These are phyloP conservation scores for Panaeolus papilionaceus DNA, from an alignment of 768 basidiomycete genomes.

Conservation along the genomic window DNA sequence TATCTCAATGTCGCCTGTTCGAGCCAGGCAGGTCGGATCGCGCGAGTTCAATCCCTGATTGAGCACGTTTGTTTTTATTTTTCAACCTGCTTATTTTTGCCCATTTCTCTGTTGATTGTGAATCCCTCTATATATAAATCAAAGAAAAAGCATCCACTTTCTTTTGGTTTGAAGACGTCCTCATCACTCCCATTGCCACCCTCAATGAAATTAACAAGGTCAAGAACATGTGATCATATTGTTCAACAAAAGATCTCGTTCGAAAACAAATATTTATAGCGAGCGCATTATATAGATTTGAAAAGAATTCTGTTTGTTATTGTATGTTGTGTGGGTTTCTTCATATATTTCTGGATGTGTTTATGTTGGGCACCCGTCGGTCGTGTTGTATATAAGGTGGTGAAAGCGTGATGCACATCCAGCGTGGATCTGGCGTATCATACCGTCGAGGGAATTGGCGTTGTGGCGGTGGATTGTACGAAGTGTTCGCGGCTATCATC, in stretches of 20 bases:
- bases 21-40: slow-evolving; percentile 63
- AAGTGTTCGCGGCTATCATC: background rate
- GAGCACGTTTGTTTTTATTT: background rate
- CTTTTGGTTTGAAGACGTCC: background rate
- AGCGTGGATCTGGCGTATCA: background rate
- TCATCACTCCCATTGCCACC: too few species aligned
- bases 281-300: background rate
- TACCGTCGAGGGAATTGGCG: background rate
- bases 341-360: background rate
- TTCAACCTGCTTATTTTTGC: background rate
- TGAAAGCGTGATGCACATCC: background rate
- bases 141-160: background rate
- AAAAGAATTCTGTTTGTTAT: slow-evolving; percentile 5
- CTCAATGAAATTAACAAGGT: background rate
- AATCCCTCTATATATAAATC: too few species aligned
- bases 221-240: background rate
- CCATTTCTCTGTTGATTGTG: background rate
- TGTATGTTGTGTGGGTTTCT: slow-evolving; percentile 10
- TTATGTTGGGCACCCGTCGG: background rate
- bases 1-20: slow-evolving; percentile 56
- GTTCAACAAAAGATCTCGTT: background rate
- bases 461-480: background rate
- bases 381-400: background rate
- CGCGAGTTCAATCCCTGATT: slow-evolving; percentile 1
- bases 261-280: background rate